phyloP scores from a whole-genome alignment of 345 rosid species.

The Arabis hirsuta region DNA sequence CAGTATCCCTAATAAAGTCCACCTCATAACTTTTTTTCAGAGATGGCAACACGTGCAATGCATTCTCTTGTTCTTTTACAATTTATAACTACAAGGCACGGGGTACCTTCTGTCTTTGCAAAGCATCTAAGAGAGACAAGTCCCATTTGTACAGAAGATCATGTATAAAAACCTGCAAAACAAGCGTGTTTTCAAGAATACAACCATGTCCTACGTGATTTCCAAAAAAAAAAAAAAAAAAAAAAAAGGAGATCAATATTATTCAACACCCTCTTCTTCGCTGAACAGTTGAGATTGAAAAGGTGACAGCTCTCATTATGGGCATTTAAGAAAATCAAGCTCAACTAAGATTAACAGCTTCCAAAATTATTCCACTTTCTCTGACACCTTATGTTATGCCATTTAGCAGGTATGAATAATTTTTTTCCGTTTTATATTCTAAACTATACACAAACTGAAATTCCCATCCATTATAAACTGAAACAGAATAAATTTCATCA shows the following conservation, averaged over 20 bases:
- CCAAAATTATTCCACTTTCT: constrained; percentile 10
- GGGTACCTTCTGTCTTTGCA: constrained; percentile 97
- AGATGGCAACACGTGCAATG: constrained; percentile 5
- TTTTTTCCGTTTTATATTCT: constrained; percentile 2
- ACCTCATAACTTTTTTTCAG: background rate
- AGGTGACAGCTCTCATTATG: constrained; percentile 9
- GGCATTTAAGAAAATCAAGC: constrained; percentile 2
- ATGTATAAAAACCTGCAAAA: constrained; percentile 91
- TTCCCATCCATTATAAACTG: constrained; percentile 10
- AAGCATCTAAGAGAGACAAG: constrained; percentile 89
- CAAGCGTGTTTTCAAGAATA: constrained; percentile 21
- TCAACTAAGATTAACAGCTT: constrained; percentile 7
- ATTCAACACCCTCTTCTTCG: too few relatives aligned
- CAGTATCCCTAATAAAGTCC: too few relatives aligned
- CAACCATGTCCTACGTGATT: background rate
- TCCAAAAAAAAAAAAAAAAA: background rate
- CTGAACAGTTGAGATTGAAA: too few relatives aligned
- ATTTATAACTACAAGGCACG: constrained; percentile 7
- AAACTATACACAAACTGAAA: background rate
- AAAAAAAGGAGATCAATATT: background rate
- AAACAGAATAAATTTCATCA: constrained; percentile 19
- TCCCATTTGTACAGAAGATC: constrained; percentile 99
- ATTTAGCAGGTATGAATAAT: background rate
- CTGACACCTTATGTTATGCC: constrained; percentile 10
- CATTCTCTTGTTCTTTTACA: constrained; percentile 12